Evolutionary conservation across 1,284 basidiomycete genomes (phyloP).

Genomic region (Ganoderma boninense): DNA sequence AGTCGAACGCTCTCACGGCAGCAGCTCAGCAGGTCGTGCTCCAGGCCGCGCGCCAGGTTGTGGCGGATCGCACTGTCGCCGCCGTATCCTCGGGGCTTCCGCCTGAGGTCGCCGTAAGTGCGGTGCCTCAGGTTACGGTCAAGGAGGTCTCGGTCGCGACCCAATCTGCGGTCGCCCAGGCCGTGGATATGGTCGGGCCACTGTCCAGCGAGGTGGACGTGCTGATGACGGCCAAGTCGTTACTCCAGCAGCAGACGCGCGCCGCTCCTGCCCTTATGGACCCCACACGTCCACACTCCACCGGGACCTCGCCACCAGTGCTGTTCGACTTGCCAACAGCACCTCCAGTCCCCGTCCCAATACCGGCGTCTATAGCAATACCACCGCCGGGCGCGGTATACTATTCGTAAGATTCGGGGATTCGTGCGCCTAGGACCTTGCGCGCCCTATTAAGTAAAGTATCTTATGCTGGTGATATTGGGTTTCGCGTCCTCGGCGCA

Average conservation of each 20-base stretch:
- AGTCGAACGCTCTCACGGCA: slow-evolving; percentile 62
- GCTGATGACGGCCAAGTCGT: slow-evolving; percentile 69
- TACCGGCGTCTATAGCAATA: slow-evolving; percentile 2
- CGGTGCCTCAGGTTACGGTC: slow-evolving; percentile 68
- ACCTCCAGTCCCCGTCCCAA: slow-evolving; percentile 11
- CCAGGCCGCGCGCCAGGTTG: slow-evolving; percentile 77
- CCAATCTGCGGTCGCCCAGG: slow-evolving; percentile 74
- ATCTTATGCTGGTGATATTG: slow-evolving; percentile 25
- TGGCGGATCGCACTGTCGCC: slow-evolving; percentile 58
- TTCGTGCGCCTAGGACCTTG: slow-evolving; percentile 21
- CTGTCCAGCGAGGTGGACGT: slow-evolving; percentile 73
- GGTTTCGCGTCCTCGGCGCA: slow-evolving; percentile 10
- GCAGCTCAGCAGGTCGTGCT: slow-evolving; percentile 83
- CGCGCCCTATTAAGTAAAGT: slow-evolving; percentile 17
- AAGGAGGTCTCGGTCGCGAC: slow-evolving; percentile 81
- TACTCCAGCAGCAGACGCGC: slow-evolving; percentile 57
- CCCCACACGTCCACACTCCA: slow-evolving; percentile 36
- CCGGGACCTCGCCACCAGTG: slow-evolving; percentile 33
- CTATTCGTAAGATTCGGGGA: slow-evolving; percentile 25
- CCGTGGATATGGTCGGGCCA: slow-evolving; percentile 69
- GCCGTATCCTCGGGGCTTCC: slow-evolving; percentile 51
- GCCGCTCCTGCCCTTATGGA: slow-evolving; percentile 30
- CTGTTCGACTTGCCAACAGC: slow-evolving; percentile 27
- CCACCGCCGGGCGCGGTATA: slow-evolving; percentile 30
- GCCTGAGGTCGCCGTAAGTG: slow-evolving; percentile 46